Evolutionary conservation across 352 stramenopile species (phyloP).

Genomic region (Peronospora belbahrii): DNA sequence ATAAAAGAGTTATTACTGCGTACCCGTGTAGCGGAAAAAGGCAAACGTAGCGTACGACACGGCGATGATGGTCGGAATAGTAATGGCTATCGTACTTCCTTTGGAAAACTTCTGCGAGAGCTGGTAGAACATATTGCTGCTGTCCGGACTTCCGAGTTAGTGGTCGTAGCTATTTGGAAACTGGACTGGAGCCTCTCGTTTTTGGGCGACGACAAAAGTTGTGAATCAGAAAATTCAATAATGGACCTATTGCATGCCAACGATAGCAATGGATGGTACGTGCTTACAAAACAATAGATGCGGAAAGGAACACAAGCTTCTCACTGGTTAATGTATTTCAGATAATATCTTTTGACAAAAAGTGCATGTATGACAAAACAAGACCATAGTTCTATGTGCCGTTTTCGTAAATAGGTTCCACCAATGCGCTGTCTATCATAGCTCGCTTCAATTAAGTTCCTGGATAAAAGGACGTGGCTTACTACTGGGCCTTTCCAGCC

Average conservation of each 20-base stretch:
- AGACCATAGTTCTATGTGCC: constrained; percentile 2
- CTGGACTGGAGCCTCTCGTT: constrained; percentile 20
- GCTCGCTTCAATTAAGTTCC: constrained; percentile 47
- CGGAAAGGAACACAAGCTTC: constrained; percentile 8
- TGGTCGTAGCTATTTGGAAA: constrained; percentile 20
- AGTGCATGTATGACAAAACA: constrained; percentile 5
- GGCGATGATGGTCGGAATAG: constrained; percentile 30
- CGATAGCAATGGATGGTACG: background rate
- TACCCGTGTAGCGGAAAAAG: constrained; percentile 59
- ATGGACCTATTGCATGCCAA: background rate
- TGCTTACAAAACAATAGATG: constrained; percentile 15
- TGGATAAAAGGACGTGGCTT: constrained; percentile 60
- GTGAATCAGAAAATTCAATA: constrained; percentile 1
- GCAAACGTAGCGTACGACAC: constrained; percentile 42
- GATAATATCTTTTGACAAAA: too few species aligned
- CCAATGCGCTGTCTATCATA: constrained; percentile 1
- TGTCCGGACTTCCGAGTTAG: constrained; percentile 1
- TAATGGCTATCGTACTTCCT: constrained; percentile 43
- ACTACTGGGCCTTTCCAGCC: constrained; percentile 27
- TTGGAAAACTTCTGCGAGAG: constrained; percentile 65
- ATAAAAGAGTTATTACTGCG: background rate
- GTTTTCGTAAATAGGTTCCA: constrained; percentile 19
- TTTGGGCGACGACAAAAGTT: too few species aligned
- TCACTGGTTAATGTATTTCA: background rate
- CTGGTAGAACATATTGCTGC: constrained; percentile 49